Percentiles rank a stretch among this genome's conserved stretches.
phyloP scores from a whole-genome alignment of 2,329 filamentous ascomycete species.

The Aspergillus alliaceus region DNA sequence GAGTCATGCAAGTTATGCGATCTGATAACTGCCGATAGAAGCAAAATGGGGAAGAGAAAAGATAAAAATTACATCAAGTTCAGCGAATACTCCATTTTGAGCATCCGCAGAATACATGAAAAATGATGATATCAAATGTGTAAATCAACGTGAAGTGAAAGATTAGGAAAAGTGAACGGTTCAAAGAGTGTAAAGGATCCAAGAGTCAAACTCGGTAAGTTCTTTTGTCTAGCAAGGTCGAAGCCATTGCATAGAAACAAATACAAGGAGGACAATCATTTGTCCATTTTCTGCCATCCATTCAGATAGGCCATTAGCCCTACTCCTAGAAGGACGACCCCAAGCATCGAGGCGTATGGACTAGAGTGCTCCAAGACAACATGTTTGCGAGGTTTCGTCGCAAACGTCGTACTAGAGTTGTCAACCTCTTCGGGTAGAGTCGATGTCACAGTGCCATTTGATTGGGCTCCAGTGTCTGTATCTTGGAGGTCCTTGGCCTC shows the following conservation, averaged over 20 bases:
- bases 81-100: constrained; percentile 11
- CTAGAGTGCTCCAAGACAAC: constrained; percentile 55
- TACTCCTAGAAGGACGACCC: constrained; percentile 78
- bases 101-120: constrained; percentile 16
- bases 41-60: constrained; percentile 16
- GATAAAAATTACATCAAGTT: constrained; percentile 13
- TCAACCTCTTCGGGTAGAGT: constrained; percentile 42
- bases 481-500: constrained; percentile 11
- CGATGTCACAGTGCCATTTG: constrained; percentile 52
- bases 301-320: constrained; percentile 86
- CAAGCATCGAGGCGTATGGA: constrained; percentile 79
- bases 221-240: neutral
- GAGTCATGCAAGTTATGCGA: constrained; percentile 27
- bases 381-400: constrained; percentile 36
- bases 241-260: neutral
- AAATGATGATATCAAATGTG: constrained; percentile 10
- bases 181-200: constrained; percentile 14
- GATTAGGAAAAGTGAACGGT: constrained; percentile 12
- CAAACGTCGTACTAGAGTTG: constrained; percentile 43
- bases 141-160: constrained; percentile 11
- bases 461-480: constrained; percentile 15
- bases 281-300: constrained; percentile 67
- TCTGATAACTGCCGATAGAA: constrained; percentile 28
- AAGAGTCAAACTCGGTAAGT: neutral
- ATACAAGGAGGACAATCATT: constrained; percentile 32